A percentile compares a stretch with the other conserved stretches of the same genome.
These are phyloP conservation scores for Corchorus olitorius DNA, from an alignment of 345 rosid species.

Conservation along the genomic window DNA sequence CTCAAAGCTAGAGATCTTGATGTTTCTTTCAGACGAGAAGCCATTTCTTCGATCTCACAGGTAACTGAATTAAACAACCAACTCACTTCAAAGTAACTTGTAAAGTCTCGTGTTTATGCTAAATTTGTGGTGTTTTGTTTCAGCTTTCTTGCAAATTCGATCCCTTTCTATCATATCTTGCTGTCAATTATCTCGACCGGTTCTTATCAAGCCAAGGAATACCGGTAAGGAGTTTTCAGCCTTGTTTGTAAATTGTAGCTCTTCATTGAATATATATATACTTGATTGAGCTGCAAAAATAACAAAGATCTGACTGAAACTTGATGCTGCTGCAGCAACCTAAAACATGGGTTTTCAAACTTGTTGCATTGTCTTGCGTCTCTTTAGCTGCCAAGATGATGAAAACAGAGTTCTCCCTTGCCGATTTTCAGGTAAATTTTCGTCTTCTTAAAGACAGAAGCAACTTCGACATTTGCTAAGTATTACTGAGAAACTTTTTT, in stretches of 20 bases:
- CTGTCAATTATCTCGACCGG: conserved; percentile 81
- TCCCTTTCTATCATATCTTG: conserved; percentile 63
- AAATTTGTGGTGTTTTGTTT: conserved; percentile 9
- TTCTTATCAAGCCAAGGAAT: conserved; percentile 62
- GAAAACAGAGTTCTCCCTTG: conserved; percentile 44
- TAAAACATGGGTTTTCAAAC: conserved; percentile 64
- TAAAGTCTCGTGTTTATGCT: not conserved
- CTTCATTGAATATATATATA: too few relatives aligned
- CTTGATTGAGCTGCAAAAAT: not conserved
- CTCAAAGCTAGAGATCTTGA: conserved; percentile 44
- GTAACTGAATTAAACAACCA: conserved; percentile 21
- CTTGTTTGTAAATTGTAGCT: not conserved
- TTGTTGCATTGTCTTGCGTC: conserved; percentile 67
- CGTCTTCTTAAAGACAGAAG: not conserved
- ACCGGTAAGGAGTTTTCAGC: conserved; percentile 43
- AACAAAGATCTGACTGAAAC: not conserved
- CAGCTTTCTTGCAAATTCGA: conserved; percentile 46
- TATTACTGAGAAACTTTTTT: not conserved
- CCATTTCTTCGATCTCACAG: conserved; percentile 51
- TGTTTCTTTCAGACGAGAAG: conserved; percentile 42
- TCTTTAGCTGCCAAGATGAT: conserved; percentile 80
- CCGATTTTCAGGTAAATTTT: conserved; percentile 50
- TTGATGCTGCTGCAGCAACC: conserved; percentile 37
- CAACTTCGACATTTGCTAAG: not conserved
- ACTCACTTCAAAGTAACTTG: not conserved